Evolutionary conservation across 805 yeast species (phyloP), one percentile per base, ranked within the genome.

Genomic region (Babjeviella inositovora): DNA sequence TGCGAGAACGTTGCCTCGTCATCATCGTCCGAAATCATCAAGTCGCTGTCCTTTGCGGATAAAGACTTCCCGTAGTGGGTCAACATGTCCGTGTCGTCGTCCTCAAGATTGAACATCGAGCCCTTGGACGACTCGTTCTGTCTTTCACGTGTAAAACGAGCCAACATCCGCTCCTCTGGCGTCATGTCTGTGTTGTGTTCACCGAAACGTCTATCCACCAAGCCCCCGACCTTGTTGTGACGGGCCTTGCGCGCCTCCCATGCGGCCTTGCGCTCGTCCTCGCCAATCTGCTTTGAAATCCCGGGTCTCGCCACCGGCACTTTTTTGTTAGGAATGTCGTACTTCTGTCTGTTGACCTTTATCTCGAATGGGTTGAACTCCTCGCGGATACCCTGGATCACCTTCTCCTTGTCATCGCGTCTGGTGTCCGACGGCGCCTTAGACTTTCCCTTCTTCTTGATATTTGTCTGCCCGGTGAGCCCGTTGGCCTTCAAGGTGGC

Each of bases 81-180:
- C 27, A 87, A 62, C 1, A 57, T 56, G 27, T 32, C 56, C 15
- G 56, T 68, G 12, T 63, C 69, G 24, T 64, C 71, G 33, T 76
- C 90, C 14, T 80, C 87, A 24, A 85, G 64, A 39, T 79, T 75
- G 37, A 69, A 87, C 31, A 79, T 39, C 15, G 70, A 65, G 19
- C 59, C 53, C 34, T 62, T 71, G 12, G 62, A 53, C 2, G 63
- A 43, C 28, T 63, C 62, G 10, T 61, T 38, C 44, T 82, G 92
- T 42, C 79, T 63, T 53, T 87, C 97, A 27, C 74, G 69, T 4
- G 95, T 80, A 54, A 82, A 90, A 53, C 98, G 71, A 41, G 77
- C 94, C 50, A 90, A 64, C 94, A 84, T 84, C 46, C 77, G 81
- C 35, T 90, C 95, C 47, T 90, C 97, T 8, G 71, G 71, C n/a